Evolutionary conservation across 23 red algal species (phyloP), one percentile per base, ranked within the genome.

Genomic region (Gracilaria domingensis): DNA sequence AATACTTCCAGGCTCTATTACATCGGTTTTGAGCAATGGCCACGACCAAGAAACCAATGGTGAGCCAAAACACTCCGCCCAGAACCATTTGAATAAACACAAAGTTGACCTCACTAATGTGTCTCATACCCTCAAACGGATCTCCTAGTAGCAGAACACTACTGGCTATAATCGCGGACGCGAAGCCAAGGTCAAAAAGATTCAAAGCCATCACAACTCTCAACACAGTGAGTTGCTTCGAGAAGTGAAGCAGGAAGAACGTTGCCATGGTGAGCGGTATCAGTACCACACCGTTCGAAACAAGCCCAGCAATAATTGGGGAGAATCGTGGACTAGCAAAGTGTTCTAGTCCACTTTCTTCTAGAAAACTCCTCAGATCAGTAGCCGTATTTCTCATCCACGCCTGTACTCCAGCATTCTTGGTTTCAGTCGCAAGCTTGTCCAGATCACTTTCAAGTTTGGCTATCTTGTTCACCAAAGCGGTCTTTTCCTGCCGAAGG

Each of bases 51-150:
- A 90, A 77, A 62, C 51, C 76, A 53, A 51, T 24, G 28, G 87
- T 90, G 4, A 90, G 38, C 87, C 87, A 90, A 70, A 90, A 90
- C 32, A 90, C 57, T 14, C 54, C 76, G 14, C 56, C 56, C 14
- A 90, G 12, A 48, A 90, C 87, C 49, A 90, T 59, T 65, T 90
- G 87, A 32, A 90, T 90, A 32, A 90, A 90, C 4, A 90, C 75
- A 32, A 90, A 79, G 61, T 90, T 90, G 45, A 90, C 74, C 64
- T 90, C 87, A 35, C 87, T 90, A 23, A 90, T 90, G 58, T 90
- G 87, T 29, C 75, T 70, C 54, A 90, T 70, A 21, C 87, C 87
- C 39, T 90, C 87, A 69, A 90, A 90, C 33, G 87, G 65, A 51
- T 90, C 87, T 24, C 87, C 87, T 4, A 90, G 47, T 13, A 90